Percentiles rank a stretch among this genome's conserved stretches.
Evolutionary conservation across 1,284 basidiomycete species (phyloP).

Genomic region (Cryptococcus sp.): DNA sequence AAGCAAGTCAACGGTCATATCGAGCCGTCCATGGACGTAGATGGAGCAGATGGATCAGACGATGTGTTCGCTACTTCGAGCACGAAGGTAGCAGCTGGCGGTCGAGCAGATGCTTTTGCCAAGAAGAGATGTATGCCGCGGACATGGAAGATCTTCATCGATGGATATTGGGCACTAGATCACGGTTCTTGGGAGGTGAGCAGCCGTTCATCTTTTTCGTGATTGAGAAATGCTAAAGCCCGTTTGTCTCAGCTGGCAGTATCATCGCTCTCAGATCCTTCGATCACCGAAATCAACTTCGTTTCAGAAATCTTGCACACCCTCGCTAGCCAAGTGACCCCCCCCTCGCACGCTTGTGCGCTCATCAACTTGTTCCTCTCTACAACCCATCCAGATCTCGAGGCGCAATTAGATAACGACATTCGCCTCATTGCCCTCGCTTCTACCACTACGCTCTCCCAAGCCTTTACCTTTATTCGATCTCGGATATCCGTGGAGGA

Average conservation of each 20-base stretch:
- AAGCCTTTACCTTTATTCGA: constrained; percentile 35
- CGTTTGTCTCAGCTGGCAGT: constrained; percentile 26
- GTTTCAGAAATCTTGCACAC: constrained; percentile 35
- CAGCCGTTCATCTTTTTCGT: neutral
- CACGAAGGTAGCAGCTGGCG: constrained; percentile 2
- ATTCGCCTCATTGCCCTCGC: constrained; percentile 30
- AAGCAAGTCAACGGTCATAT: constrained; percentile 5
- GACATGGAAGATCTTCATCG: constrained; percentile 43
- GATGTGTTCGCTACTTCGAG: constrained; percentile 10
- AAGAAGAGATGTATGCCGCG: constrained; percentile 37
- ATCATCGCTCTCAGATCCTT: constrained; percentile 34
- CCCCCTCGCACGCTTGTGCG: constrained; percentile 28
- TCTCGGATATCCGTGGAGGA: constrained; percentile 9
- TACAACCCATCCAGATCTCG: constrained; percentile 14
- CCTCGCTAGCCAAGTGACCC: constrained; percentile 36
- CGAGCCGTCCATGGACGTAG: constrained; percentile 26
- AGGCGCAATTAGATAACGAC: constrained; percentile 19
- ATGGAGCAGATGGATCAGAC: constrained; percentile 4
- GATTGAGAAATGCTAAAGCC: neutral
- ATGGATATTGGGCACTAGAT: constrained; percentile 49
- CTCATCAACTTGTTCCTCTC: constrained; percentile 35
- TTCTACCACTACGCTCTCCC: constrained; percentile 24
- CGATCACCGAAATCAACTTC: constrained; percentile 44
- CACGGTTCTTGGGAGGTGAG: constrained; percentile 39
- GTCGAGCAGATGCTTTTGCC: constrained; percentile 32